A percentile compares a stretch with the other conserved stretches of the same genome.
Conservation (phyloP, 2,329 filamentous ascomycete species). For the Curvularia hawaiiensis region DNA sequence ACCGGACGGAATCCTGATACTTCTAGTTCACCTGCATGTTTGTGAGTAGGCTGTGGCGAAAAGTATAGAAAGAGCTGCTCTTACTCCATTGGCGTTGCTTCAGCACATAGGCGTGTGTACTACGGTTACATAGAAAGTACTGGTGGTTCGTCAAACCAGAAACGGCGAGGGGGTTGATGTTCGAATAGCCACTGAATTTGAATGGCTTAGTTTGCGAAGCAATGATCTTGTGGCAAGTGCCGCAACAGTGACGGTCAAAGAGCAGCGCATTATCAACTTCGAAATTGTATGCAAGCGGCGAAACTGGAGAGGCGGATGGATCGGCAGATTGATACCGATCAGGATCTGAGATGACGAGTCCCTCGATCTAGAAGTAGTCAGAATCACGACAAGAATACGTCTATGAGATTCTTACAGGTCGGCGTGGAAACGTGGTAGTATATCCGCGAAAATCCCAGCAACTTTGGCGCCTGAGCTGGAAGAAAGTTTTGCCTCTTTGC, state of each 20-base stretch:
- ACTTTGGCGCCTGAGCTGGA: background rate
- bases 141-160: background rate
- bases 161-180: background rate
- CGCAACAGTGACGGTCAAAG: background rate
- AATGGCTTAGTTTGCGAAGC: background rate
- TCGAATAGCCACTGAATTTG: constrained; percentile 1
- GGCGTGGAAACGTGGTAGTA: background rate
- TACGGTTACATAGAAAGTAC: background rate
- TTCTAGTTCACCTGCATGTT: background rate
- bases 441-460: constrained; percentile 3
- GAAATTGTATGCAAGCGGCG: background rate
- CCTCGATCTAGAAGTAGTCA: background rate
- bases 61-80: background rate
- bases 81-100: constrained; percentile 1
- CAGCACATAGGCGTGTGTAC: background rate
- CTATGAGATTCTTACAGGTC: background rate
- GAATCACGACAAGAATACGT: background rate
- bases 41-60: background rate
- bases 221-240: background rate
- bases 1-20: background rate
- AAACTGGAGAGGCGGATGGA: too few relatives aligned
- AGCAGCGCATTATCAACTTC: background rate
- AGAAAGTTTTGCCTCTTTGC: background rate
- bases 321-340: background rate
- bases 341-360: background rate